Base-by-base conservation (phyloP, 352 stramenopile genomes). In the Phytopythium aichiense region DNA sequence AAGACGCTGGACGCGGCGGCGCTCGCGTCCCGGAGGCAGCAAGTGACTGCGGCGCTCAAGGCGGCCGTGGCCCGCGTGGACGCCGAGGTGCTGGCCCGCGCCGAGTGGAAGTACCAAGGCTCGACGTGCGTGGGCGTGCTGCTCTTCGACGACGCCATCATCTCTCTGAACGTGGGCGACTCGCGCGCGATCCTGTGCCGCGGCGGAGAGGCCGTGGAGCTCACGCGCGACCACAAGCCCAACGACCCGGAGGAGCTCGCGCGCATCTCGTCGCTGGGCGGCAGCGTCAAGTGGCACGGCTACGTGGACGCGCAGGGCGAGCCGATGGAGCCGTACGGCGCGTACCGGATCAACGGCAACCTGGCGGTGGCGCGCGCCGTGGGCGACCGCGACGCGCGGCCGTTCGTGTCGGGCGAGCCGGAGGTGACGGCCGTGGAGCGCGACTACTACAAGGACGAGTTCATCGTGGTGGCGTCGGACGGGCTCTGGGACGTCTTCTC, bases 401-500 rank as follows among this genome's bases (percentile, higher is more conserved):
- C 90, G 37, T 98, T 83, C 65, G 88, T 97, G 12, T 89, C 71
- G 25, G 84, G 82, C 0, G 84, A 95, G 40, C 78, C 79, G 5
- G 89, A 97, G 57, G 82, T 97, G 40, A 77, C 85, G 52, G 76
- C 79, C 33, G 86, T 95, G 58, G 73, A 87, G 49, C 77, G 88
- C 9, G 81, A 94, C 61, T 81, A 84, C 69, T 75, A 77, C 61
- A 84, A 87, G 60, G 86, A 97, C 68, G 76, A 97, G 54, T 98
- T 98, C 60, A 91, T 97, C 67, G 93, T 98, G 61, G 70, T 98
- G 31, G 94, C 93, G 22, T 96, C 83, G 20, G 94, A 98, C 58
- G 94, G 94, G 0, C 74, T 98, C 3, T 98, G 93, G 93, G 94
- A 98, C 60, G 91, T 98, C 30, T 98, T 98, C 61, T 91, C 75